A percentile compares a stretch with the other conserved stretches of the same genome.
phyloP scores from a whole-genome alignment of 257 asterid genomes.

The Thymus mandschuricus region DNA sequence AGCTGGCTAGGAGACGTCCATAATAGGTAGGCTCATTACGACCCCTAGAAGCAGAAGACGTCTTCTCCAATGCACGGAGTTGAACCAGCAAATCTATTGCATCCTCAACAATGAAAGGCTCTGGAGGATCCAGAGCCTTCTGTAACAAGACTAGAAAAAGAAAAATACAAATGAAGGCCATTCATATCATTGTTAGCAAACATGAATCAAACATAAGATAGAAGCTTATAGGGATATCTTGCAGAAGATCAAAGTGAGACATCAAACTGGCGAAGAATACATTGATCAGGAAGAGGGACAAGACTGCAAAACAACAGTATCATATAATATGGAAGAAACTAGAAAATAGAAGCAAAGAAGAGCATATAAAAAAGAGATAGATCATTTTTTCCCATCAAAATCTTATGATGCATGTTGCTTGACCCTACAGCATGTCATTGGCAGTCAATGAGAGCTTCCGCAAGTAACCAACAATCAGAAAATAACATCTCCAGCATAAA shows the following conservation, averaged over 20 bases:
- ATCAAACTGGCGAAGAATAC: slow-evolving; percentile 2
- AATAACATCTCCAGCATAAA: slow-evolving; percentile 18
- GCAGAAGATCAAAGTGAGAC: slow-evolving; percentile 10
- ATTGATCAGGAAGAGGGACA: background rate
- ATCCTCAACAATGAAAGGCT: slow-evolving; percentile 66
- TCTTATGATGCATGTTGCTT: background rate
- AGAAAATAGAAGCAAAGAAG: background rate
- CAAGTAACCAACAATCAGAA: background rate
- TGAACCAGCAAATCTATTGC: slow-evolving; percentile 75
- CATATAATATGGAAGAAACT: background rate
- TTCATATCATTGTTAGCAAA: slow-evolving; percentile 12
- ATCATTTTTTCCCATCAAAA: slow-evolving; percentile 6
- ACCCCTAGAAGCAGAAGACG: slow-evolving; percentile 63
- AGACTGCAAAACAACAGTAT: background rate
- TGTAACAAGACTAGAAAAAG: slow-evolving; percentile 66
- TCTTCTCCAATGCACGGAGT: slow-evolving; percentile 63
- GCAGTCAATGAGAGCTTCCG: slow-evolving; percentile 9
- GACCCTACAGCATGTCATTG: background rate
- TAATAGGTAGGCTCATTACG: slow-evolving; percentile 83
- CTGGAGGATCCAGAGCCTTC: slow-evolving; percentile 96
- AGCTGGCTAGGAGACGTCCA: slow-evolving; percentile 79
- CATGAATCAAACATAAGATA: slow-evolving; percentile 8
- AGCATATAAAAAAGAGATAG: slow-evolving; percentile 2
- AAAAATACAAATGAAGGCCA: slow-evolving; percentile 25
- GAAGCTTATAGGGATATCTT: slow-evolving; percentile 8